Evolutionary conservation across 805 yeast species (phyloP).

Genomic region (Wickerhamiella hasegawae): DNA sequence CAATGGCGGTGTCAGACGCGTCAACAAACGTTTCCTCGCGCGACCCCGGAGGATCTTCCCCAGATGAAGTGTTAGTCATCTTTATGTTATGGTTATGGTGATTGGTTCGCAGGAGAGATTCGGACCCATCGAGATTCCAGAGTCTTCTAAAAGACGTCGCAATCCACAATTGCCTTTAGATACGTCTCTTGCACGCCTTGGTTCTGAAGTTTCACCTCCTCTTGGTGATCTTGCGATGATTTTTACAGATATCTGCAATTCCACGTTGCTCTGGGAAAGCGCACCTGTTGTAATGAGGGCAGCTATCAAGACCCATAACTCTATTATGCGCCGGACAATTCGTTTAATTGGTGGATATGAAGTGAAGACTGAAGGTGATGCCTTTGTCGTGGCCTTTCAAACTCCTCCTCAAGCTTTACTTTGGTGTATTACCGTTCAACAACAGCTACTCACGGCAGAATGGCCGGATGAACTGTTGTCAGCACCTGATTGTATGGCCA

Average conservation of each 20-base stretch:
- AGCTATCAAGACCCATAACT: conserved; percentile 87
- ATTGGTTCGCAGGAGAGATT: conserved; percentile 37
- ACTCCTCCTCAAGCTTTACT: conserved; percentile 76
- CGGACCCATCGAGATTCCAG: conserved; percentile 10
- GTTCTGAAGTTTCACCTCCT: conserved; percentile 81
- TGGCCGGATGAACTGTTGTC: conserved; percentile 92
- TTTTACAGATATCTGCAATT: conserved; percentile 91
- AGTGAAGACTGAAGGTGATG: conserved; percentile 98
- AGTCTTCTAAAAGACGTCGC: conserved; percentile 26
- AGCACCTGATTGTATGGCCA: conserved; percentile 68
- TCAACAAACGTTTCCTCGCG: no score
- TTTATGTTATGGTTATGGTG: conserved; percentile 69
- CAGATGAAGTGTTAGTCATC: no score
- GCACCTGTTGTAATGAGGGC: conserved; percentile 90
- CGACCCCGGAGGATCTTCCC: no score
- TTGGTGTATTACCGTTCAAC: conserved; percentile 91
- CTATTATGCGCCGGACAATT: conserved; percentile 83
- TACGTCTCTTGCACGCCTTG: conserved; percentile 63
- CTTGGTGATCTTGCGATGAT: conserved; percentile 89
- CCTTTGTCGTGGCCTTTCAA: conserved; percentile 94
- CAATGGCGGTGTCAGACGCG: no score
- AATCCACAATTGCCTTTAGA: conserved; percentile 46
- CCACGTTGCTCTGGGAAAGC: conserved; percentile 86
- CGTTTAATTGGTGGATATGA: conserved; percentile 94
- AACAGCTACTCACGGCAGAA: conserved; percentile 64